Evolutionary conservation across 257 asterid species (phyloP).

Genomic region (Petrea volubilis): DNA sequence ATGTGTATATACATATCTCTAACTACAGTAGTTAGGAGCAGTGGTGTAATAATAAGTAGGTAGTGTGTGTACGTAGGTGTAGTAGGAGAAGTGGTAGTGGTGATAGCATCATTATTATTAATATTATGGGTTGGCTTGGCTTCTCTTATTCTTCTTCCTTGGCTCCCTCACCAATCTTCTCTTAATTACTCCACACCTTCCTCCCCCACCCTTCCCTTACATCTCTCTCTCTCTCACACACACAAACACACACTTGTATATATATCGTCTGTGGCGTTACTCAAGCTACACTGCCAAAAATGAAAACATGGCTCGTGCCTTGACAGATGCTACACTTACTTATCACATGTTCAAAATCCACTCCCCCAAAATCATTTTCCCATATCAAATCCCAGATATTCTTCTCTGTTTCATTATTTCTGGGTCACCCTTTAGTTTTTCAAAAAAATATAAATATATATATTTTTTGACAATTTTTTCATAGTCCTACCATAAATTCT

Average conservation of each 20-base stretch:
- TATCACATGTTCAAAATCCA: conserved; percentile 33
- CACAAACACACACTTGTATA: not conserved
- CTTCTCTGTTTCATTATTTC: conserved; percentile 4
- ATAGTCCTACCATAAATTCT: conserved; percentile 8
- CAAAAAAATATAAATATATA: not conserved
- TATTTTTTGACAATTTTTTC: not conserved
- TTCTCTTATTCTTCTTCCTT: conserved; percentile 15
- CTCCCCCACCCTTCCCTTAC: conserved; percentile 41
- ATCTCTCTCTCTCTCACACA: not conserved
- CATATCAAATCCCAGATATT: conserved; percentile 36
- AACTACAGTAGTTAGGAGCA: too few species aligned
- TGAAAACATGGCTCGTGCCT: conserved; percentile 52
- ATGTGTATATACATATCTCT: not conserved
- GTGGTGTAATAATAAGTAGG: conserved; percentile 8
- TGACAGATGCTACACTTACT: conserved; percentile 38
- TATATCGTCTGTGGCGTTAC: conserved; percentile 47
- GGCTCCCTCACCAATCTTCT: conserved; percentile 33
- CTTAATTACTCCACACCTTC: conserved; percentile 46
- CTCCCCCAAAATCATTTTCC: conserved; percentile 34
- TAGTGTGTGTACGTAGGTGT: conserved; percentile 31
- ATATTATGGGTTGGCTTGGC: conserved; percentile 35
- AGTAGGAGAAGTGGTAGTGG: not conserved
- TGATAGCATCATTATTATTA: conserved; percentile 15
- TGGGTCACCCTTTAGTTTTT: not conserved
- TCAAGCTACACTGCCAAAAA: conserved; percentile 25